Conservation (phyloP, 2,329 filamentous ascomycete genomes). For the Zopfia rhizophila region DNA sequence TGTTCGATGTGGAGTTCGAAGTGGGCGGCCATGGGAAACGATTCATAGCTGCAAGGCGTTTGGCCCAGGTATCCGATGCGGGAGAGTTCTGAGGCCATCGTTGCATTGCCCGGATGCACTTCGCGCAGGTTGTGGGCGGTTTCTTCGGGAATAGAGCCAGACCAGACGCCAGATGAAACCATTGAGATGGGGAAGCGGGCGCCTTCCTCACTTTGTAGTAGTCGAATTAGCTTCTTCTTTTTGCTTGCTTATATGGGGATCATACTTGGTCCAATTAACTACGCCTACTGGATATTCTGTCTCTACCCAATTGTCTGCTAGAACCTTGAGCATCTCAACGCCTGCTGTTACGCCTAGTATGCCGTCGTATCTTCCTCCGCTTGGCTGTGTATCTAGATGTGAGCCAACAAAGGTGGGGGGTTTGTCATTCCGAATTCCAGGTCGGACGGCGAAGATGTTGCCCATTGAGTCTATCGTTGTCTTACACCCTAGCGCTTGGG, state of each 20-base stretch:
- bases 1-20: constrained; percentile 91
- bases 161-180: constrained; percentile 80
- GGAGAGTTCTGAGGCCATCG: constrained; percentile 74
- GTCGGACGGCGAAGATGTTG: constrained; percentile 79
- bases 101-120: constrained; percentile 69
- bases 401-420: constrained; percentile 76
- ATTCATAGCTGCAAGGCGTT: constrained; percentile 65
- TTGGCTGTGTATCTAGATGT: constrained; percentile 68
- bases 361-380: constrained; percentile 77
- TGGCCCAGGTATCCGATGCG: constrained; percentile 76
- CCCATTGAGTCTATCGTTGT: constrained; percentile 79
- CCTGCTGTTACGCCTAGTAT: constrained; percentile 79
- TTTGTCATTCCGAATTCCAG: constrained; percentile 66
- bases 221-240: constrained; percentile 9
- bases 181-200: constrained; percentile 82
- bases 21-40: constrained; percentile 76
- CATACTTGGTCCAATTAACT: constrained; percentile 80
- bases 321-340: constrained; percentile 74
- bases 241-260: constrained; percentile 4
- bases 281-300: constrained; percentile 78
- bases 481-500: constrained; percentile 71
- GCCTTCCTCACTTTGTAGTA: constrained; percentile 74
- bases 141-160: constrained; percentile 71
- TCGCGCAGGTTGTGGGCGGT: constrained; percentile 69
- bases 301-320: constrained; percentile 74